Conservation (phyloP, 2,329 filamentous ascomycete genomes). For the Epichloe scottii region DNA sequence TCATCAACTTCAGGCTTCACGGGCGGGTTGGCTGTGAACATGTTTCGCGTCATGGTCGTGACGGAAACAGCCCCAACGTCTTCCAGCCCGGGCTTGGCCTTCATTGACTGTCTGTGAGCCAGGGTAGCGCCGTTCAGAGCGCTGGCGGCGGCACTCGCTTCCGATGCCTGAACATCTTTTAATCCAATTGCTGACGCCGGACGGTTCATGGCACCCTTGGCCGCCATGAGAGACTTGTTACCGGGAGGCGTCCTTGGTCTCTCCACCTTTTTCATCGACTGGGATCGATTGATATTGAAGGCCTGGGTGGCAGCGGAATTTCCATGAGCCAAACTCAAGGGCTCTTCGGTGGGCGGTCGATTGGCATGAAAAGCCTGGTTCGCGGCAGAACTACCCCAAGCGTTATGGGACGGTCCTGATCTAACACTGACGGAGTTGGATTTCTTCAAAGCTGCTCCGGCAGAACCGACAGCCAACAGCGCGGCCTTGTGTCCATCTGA, state of each 20-base stretch:
- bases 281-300: conserved; percentile 22
- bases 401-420: conserved; percentile 15
- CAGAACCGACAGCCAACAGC: conserved; percentile 42
- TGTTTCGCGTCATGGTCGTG: conserved; percentile 56
- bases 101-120: conserved; percentile 43
- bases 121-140: conserved; percentile 62
- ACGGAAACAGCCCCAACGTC: conserved; percentile 55
- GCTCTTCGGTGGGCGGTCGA: conserved; percentile 10
- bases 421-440: conserved; percentile 4
- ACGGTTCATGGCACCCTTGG: conserved; percentile 56
- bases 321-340: conserved; percentile 12
- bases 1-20: conserved; percentile 64
- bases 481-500: conserved; percentile 64
- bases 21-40: conserved; percentile 68
- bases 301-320: conserved; percentile 24
- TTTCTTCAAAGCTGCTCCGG: conserved; percentile 19
- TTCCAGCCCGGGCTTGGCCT: conserved; percentile 33
- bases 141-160: conserved; percentile 42
- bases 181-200: conserved; percentile 5
- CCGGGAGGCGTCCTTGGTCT: conserved; percentile 24
- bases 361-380: conserved; percentile 47
- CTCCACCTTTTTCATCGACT: conserved; percentile 14
- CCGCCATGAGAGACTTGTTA: conserved; percentile 59
- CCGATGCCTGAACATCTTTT: conserved; percentile 5
- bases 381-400: conserved; percentile 56